Evolutionary conservation across 768 basidiomycete species (phyloP).

Genomic region (Serendipita sp.): DNA sequence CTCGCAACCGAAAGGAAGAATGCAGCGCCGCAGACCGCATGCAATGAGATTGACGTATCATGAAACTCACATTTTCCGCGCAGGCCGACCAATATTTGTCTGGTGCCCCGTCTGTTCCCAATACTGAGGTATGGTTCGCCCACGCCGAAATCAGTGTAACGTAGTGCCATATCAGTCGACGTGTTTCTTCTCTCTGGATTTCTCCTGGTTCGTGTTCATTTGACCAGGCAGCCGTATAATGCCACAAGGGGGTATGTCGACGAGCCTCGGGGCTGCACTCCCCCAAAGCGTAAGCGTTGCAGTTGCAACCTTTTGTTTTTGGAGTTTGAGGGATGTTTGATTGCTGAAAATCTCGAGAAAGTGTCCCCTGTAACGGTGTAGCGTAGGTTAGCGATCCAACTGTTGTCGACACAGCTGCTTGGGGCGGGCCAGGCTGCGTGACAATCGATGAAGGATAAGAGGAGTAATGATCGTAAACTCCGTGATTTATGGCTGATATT

Average conservation of each 20-base stretch:
- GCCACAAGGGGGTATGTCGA: constrained; percentile 26
- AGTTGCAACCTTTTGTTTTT: background rate
- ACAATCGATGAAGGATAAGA: too few species aligned
- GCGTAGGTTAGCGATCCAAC: too few species aligned
- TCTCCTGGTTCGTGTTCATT: constrained; percentile 36
- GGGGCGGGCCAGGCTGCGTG: too few species aligned
- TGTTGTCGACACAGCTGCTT: too few species aligned
- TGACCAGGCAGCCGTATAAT: constrained; percentile 45
- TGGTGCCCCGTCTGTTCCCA: background rate
- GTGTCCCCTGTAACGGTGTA: too few species aligned
- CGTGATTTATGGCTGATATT: too few species aligned
- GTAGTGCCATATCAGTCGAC: constrained; percentile 63
- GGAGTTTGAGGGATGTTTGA: too few species aligned
- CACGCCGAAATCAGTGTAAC: constrained; percentile 44
- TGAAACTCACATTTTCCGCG: constrained; percentile 41
- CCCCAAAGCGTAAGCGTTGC: background rate
- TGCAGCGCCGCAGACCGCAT: constrained; percentile 35
- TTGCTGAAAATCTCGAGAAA: too few species aligned
- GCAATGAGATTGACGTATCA: constrained; percentile 10
- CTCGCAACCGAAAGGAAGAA: constrained; percentile 48
- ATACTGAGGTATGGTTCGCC: constrained; percentile 31
- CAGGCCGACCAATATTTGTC: background rate
- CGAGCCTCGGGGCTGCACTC: background rate
- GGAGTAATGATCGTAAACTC: too few species aligned
- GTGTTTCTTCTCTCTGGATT: constrained; percentile 47